These are phyloP conservation scores for Niveomyces coronatus DNA, from an alignment of 2,329 filamentous ascomycete genomes.

Conservation along the genomic window DNA sequence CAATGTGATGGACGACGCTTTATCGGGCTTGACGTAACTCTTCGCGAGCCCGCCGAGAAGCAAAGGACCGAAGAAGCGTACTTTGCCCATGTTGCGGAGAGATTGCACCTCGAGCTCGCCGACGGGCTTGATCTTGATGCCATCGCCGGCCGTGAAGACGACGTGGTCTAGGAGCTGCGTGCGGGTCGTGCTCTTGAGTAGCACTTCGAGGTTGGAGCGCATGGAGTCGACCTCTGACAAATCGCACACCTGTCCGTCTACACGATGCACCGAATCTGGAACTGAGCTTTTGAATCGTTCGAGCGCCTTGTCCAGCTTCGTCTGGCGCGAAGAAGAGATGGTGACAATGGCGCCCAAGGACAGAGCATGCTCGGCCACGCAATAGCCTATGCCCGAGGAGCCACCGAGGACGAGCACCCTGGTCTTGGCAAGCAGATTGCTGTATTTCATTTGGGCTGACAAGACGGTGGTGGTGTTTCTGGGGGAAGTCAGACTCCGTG, in stretches of 20 bases:
- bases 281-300: not conserved
- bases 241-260: not conserved
- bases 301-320: not conserved
- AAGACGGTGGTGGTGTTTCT: not conserved
- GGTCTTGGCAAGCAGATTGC: not conserved
- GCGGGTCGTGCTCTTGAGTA: not conserved
- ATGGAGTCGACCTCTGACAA: not conserved
- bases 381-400: not conserved
- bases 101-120: not conserved
- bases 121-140: not conserved
- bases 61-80: not conserved
- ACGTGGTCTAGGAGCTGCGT: not conserved
- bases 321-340: not conserved
- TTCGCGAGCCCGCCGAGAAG: not conserved
- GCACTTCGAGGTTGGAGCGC: not conserved
- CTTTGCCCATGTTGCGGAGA: not conserved
- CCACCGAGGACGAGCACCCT: not conserved
- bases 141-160: not conserved
- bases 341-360: not conserved
- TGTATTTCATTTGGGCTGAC: not conserved
- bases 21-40: not conserved
- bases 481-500: too few species aligned
- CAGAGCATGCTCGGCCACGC: not conserved
- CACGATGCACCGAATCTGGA: not conserved
- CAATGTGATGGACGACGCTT: not conserved